Evolutionary conservation across 2,329 filamentous ascomycete genomes (phyloP).

Genomic region (Sarocladiaceae sp.): DNA sequence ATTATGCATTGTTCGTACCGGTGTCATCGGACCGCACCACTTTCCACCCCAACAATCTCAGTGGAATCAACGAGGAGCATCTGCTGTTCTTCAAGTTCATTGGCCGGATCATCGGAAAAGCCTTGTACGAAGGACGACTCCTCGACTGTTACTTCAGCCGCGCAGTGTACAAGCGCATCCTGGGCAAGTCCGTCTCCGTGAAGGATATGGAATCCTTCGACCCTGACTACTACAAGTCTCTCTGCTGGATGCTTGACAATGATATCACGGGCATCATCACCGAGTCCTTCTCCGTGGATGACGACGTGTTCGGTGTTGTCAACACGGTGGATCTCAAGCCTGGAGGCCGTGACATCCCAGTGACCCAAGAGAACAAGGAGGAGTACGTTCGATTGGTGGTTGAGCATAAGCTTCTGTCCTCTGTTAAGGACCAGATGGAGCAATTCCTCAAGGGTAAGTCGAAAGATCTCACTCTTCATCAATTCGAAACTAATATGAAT

Average conservation of each 20-base stretch:
- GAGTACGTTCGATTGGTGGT: slow-evolving; percentile 94
- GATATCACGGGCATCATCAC: slow-evolving; percentile 98
- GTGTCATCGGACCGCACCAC: slow-evolving; percentile 97
- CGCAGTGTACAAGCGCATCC: slow-evolving; percentile 95
- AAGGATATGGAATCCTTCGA: slow-evolving; percentile 99
- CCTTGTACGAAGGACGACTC: slow-evolving; percentile 90
- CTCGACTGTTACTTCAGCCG: slow-evolving; percentile 98
- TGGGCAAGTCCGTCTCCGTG: slow-evolving; percentile 90
- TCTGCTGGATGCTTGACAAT: slow-evolving; percentile 97
- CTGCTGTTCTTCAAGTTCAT: slow-evolving; percentile 99
- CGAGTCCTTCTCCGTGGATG: slow-evolving; percentile 91
- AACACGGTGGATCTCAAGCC: slow-evolving; percentile 82
- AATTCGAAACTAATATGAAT: slow-evolving; percentile 10
- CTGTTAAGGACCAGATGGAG: slow-evolving; percentile 91
- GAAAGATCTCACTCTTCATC: neutral
- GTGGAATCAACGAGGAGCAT: slow-evolving; percentile 92
- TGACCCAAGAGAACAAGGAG: slow-evolving; percentile 98
- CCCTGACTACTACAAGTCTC: slow-evolving; percentile 97
- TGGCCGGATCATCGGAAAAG: slow-evolving; percentile 96
- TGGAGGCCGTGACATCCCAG: slow-evolving; percentile 84
- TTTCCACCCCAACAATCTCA: slow-evolving; percentile 96
- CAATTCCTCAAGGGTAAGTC: slow-evolving; percentile 76
- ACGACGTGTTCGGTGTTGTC: slow-evolving; percentile 88
- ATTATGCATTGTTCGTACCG: slow-evolving; percentile 93
- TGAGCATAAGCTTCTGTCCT: slow-evolving; percentile 86